Evolutionary conservation across 257 asterid genomes (phyloP), one percentile per base, ranked within the genome.

Genomic region (Jaltomata sinuosa): DNA sequence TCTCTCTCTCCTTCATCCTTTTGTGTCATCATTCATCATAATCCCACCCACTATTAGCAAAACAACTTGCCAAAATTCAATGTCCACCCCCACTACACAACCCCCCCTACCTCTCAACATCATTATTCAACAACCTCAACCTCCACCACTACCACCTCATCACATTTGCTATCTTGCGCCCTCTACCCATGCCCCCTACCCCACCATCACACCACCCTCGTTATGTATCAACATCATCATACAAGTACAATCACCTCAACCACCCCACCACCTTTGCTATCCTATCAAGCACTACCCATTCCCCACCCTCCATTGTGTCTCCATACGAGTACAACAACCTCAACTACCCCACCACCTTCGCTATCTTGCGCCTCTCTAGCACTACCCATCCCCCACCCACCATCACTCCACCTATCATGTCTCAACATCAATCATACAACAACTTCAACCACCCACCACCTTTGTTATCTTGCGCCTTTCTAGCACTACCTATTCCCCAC

Each of bases 341-440:
- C 71, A 34, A 8, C 82, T 22, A 32, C 54, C 79, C 79, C 77
- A 34, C 84, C 84, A 34, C 85, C 34, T 31, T 38, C 72, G 42
- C 87, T 87, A 50, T 31, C 82, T 8, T 49, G 45, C 64, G 64
- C 82, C 82, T 3, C 19, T 72, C 47, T 11, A n/a, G 19, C 82
- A n/a, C 72, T 25, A 71, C 71, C 54, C 34, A 4, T n/a, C 3
- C n/a, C 85, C 89, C 90, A 84, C 84, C 81, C 29, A 3, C 11
- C 11, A 15, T 4, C 8, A 53, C 59, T n/a, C n/a, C 57, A 14
- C 59, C 10, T 6, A 6, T 18, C 8, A n/a, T 57, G 65, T 34
- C 74, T 31, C 45, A 32, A 31, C 12, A 31, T 65, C 25, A 65
- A 31, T 65, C 45, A 65, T 65, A 65, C 76, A 65, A 65, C 76